Conservation (phyloP, 1,139 yeast genomes). For the Entelexis sorbosivorans region DNA sequence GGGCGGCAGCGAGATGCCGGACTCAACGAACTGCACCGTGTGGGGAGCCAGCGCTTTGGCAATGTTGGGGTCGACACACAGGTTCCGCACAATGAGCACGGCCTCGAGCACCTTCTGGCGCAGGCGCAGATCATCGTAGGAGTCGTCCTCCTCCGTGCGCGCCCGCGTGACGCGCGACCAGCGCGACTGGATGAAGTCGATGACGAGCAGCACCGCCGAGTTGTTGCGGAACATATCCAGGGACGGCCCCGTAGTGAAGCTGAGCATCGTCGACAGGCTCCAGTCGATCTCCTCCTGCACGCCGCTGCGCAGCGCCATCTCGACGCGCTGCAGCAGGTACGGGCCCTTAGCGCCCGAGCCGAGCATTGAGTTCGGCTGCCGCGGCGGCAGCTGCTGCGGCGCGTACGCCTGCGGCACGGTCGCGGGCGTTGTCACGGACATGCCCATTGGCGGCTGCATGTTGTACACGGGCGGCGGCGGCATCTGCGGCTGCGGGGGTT, state of each 20-base stretch:
- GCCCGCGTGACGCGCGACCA: conserved; percentile 39
- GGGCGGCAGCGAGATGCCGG: conserved; percentile 37
- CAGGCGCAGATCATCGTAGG: conserved; percentile 27
- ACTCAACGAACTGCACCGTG: conserved; percentile 34
- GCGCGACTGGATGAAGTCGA: conserved; percentile 51
- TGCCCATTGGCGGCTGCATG: conserved; percentile 26
- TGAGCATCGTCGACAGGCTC: conserved; percentile 53
- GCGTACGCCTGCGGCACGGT: conserved; percentile 30
- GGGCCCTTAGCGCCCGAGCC: conserved; percentile 29
- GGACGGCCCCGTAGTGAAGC: conserved; percentile 28
- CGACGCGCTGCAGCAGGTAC: conserved; percentile 41
- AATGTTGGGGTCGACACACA: conserved; percentile 70
- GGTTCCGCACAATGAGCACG: conserved; percentile 61
- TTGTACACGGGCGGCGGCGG: conserved; percentile 22
- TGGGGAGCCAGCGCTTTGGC: conserved; percentile 66
- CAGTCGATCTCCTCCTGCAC: conserved; percentile 52
- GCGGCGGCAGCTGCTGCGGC: conserved; percentile 23
- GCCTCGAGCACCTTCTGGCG: conserved; percentile 49
- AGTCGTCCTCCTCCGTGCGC: conserved; percentile 14
- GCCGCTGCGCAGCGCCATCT: conserved; percentile 53
- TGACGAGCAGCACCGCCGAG: conserved; percentile 49
- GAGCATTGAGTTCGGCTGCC: conserved; percentile 18
- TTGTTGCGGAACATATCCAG: conserved; percentile 33
- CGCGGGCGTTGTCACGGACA: conserved; percentile 31
- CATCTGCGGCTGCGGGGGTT: conserved; percentile 2